Percentiles rank a stretch among this genome's conserved stretches.
Evolutionary conservation across 148 eudicot species (phyloP).

Genomic region (Beta vulgaris): DNA sequence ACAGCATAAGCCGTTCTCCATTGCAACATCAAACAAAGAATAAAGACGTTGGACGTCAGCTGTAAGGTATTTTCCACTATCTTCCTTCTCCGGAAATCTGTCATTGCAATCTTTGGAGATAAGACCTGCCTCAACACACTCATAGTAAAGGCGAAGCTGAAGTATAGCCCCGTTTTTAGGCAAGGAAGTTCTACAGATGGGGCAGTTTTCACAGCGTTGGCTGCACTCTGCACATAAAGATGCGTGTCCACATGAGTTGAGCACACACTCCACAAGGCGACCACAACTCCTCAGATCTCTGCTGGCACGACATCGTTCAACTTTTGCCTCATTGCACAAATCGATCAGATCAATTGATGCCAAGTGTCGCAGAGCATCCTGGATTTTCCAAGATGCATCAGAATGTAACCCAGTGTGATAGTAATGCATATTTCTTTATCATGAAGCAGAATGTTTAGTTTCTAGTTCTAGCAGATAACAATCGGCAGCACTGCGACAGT

Average conservation of each 20-base stretch:
- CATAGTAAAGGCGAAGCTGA: conserved; percentile 85
- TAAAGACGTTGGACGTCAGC: conserved; percentile 85
- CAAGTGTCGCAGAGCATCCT: conserved; percentile 81
- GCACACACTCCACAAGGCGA: conserved; percentile 62
- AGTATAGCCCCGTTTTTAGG: conserved; percentile 51
- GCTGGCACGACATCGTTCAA: conserved; percentile 89
- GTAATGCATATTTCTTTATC: not conserved
- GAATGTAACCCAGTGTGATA: not conserved
- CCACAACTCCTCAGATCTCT: conserved; percentile 96
- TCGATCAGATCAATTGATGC: conserved; percentile 88
- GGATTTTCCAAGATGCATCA: conserved; percentile 26
- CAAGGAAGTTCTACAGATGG: conserved; percentile 70
- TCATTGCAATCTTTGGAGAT: conserved; percentile 64
- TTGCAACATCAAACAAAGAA: conserved; percentile 85
- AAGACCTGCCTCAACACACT: conserved; percentile 89
- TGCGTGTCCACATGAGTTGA: conserved; percentile 89
- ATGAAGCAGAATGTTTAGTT: not conserved
- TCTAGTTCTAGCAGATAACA: not conserved
- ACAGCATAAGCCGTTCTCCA: conserved; percentile 78
- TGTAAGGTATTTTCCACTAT: conserved; percentile 43
- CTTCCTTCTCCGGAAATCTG: conserved; percentile 56
- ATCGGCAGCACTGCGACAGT: not conserved
- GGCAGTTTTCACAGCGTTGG: conserved; percentile 85
- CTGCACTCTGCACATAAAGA: conserved; percentile 92
- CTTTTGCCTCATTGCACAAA: conserved; percentile 86